phyloP scores from a whole-genome alignment of 169 alveolate genomes.

The Eimeria brunetti region DNA sequence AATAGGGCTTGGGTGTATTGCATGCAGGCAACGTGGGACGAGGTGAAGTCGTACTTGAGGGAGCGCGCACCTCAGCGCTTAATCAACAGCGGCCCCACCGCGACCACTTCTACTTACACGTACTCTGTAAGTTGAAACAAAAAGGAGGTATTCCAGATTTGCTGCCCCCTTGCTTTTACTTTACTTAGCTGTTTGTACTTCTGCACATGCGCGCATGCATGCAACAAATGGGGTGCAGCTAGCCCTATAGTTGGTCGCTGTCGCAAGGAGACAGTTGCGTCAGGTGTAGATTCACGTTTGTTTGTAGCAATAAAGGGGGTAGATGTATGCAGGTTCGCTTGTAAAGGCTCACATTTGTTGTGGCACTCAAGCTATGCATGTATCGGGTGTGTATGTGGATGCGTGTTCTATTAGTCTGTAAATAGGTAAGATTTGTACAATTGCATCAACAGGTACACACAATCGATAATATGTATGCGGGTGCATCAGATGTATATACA shows the following conservation, averaged over 20 bases:
- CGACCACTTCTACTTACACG: constrained; percentile 33
- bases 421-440: too few relatives aligned
- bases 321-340: too few relatives aligned
- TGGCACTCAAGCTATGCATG: too few relatives aligned
- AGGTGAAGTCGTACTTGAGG: constrained; percentile 73
- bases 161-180: background rate
- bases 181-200: background rate
- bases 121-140: constrained; percentile 15
- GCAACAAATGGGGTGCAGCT: background rate
- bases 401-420: too few relatives aligned
- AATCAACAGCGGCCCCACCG: constrained; percentile 52
- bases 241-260: background rate
- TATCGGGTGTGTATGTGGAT: too few relatives aligned
- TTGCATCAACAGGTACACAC: too few relatives aligned
- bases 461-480: too few relatives aligned
- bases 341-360: too few relatives aligned
- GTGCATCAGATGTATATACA: too few relatives aligned
- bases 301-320: too few relatives aligned
- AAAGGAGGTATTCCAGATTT: background rate
- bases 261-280: background rate
- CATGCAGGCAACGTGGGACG: constrained; percentile 79
- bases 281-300: too few relatives aligned
- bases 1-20: background rate
- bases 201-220: background rate
- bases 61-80: constrained; percentile 67